These are phyloP conservation scores for Sclerotinia subarctica DNA, from an alignment of 2,329 filamentous ascomycete species.

Conservation along the genomic window DNA sequence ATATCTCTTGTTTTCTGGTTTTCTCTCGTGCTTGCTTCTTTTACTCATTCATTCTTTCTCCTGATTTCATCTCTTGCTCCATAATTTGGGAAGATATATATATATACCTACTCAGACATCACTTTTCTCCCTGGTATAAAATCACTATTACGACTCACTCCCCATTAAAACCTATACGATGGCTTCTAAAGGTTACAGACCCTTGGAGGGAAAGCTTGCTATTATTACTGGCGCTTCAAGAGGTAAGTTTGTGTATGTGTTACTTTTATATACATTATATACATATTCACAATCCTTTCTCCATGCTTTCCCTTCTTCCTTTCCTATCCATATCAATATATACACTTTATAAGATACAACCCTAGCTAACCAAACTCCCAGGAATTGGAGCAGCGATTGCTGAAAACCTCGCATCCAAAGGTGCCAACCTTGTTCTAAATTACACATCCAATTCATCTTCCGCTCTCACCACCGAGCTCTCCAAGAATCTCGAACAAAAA, in stretches of 20 bases:
- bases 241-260: conserved; percentile 48
- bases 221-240: conserved; percentile 77
- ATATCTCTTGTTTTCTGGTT: background rate
- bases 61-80: background rate
- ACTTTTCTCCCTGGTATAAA: background rate
- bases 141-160: background rate
- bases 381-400: conserved; percentile 67
- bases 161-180: conserved; percentile 16
- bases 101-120: background rate
- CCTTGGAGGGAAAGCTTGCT: conserved; percentile 70
- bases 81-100: background rate
- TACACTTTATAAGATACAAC: background rate
- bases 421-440: conserved; percentile 60
- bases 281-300: background rate
- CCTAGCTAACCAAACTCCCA: conserved; percentile 38
- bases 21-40: background rate
- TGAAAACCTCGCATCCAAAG: conserved; percentile 67
- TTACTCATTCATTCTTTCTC: background rate
- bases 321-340: background rate
- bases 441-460: conserved; percentile 63
- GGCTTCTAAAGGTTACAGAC: conserved; percentile 28
- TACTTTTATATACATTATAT: background rate
- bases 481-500: conserved; percentile 50
- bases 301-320: background rate
- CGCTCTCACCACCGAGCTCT: conserved; percentile 51